Evolutionary conservation across 2,329 filamentous ascomycete genomes (phyloP).

Genomic region (Acrodontium crateriforme): DNA sequence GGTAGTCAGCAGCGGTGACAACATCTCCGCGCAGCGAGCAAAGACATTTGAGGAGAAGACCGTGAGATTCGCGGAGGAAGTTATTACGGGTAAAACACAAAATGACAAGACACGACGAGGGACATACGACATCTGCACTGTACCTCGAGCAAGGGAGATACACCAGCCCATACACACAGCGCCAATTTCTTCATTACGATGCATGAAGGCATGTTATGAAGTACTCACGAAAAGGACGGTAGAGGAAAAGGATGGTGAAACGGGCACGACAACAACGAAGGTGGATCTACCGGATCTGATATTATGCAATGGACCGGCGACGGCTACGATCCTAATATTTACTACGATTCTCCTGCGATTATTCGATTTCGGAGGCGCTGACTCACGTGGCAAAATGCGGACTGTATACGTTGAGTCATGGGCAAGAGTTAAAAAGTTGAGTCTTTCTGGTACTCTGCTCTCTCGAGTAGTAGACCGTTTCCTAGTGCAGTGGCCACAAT

Average conservation of each 20-base stretch:
- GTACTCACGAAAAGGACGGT: constrained; percentile 31
- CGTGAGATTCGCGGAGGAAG: constrained; percentile 7
- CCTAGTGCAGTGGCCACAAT: constrained; percentile 63
- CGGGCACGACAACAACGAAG: too few species aligned
- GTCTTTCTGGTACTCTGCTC: constrained; percentile 70
- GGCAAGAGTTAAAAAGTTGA: constrained; percentile 70
- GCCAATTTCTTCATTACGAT: constrained; percentile 52
- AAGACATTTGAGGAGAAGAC: constrained; percentile 45
- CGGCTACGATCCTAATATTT: constrained; percentile 61
- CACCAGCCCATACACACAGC: constrained; percentile 69
- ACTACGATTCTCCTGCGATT: constrained; percentile 44
- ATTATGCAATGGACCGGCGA: constrained; percentile 78
- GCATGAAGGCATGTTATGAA: constrained; percentile 48
- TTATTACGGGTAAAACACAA: too few species aligned
- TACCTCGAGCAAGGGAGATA: constrained; percentile 65
- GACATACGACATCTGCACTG: constrained; percentile 49
- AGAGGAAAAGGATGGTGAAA: constrained; percentile 4
- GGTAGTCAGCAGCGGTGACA: constrained; percentile 63
- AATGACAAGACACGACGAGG: constrained; percentile 16
- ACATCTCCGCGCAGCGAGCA: constrained; percentile 51
- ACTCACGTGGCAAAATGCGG: constrained; percentile 43
- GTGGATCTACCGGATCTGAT: constrained; percentile 57
- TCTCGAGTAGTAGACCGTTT: constrained; percentile 60
- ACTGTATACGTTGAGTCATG: constrained; percentile 86
- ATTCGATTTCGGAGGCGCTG: constrained; percentile 26